Evolutionary conservation across 768 basidiomycete genomes (phyloP).

Genomic region (Mycena metata): DNA sequence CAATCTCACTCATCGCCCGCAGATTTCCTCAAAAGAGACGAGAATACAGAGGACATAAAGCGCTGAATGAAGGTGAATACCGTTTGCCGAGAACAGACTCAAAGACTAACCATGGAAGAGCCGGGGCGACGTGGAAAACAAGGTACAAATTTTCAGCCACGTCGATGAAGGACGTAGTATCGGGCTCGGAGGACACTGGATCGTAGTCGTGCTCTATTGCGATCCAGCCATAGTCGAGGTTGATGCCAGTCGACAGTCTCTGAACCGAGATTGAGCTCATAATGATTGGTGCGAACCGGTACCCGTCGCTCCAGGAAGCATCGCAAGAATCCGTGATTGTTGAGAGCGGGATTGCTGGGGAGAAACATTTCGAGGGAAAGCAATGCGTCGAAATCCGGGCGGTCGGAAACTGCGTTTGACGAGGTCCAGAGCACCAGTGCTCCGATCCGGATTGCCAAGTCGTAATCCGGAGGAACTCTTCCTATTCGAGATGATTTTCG

Average conservation of each 20-base stretch:
- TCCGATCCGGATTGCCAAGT: constrained; percentile 23
- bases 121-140: background rate
- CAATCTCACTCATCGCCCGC: background rate
- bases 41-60: constrained; percentile 20
- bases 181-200: background rate
- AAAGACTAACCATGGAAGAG: no score
- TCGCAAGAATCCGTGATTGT: constrained; percentile 1
- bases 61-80: constrained; percentile 1
- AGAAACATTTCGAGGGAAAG: constrained; percentile 6
- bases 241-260: constrained; percentile 25
- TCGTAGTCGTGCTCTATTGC: constrained; percentile 19
- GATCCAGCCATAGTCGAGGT: constrained; percentile 17
- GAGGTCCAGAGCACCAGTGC: constrained; percentile 22
- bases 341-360: background rate
- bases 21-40: constrained; percentile 7
- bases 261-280: constrained; percentile 18
- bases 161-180: constrained; percentile 1
- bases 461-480: background rate
- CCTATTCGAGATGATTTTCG: constrained; percentile 7
- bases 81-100: no score
- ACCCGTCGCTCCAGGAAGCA: constrained; percentile 17
- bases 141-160: constrained; percentile 23
- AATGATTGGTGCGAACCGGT: background rate
- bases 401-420: constrained; percentile 4
- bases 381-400: background rate